Conservation (phyloP, 306 rosid genomes). For the Ormosia emarginata region DNA sequence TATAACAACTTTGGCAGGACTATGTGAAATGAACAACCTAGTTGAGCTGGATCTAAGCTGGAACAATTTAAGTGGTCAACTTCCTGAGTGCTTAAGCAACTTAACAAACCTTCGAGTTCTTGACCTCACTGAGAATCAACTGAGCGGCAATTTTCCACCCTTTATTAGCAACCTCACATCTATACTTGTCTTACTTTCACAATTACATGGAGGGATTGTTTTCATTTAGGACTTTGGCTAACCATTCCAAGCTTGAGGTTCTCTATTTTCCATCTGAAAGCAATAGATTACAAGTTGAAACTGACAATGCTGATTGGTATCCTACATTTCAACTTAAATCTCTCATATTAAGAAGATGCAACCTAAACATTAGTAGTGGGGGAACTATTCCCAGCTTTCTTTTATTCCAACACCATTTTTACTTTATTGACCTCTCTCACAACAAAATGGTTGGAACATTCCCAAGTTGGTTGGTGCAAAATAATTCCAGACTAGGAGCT, state of each 20-base stretch:
- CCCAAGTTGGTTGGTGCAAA: constrained; percentile 27
- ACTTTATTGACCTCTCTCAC: not conserved
- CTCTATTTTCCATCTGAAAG: not conserved
- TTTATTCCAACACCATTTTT: not conserved
- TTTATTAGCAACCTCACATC: not conserved
- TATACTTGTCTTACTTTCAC: not conserved
- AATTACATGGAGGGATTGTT: not conserved
- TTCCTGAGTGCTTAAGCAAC: constrained; percentile 1
- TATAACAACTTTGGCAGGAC: not conserved
- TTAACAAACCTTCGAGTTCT: constrained; percentile 1
- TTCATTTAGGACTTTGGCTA: not conserved
- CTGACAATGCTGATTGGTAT: not conserved
- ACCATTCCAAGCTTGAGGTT: not conserved
- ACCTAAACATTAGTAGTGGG: not conserved
- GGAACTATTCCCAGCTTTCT: constrained; percentile 17
- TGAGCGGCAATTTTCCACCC: constrained; percentile 4
- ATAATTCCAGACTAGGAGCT: not conserved
- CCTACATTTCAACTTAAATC: not conserved
- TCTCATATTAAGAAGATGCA: not conserved
- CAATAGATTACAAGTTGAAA: not conserved
- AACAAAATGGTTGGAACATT: constrained; percentile 22
- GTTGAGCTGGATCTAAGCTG: not conserved
- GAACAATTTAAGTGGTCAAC: not conserved
- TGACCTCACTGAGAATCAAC: not conserved
- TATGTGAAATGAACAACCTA: not conserved